A percentile compares a stretch with the other conserved stretches of the same genome.
Conservation (phyloP, 441 rosid species). For the Arabidopsis lyrata region DNA sequence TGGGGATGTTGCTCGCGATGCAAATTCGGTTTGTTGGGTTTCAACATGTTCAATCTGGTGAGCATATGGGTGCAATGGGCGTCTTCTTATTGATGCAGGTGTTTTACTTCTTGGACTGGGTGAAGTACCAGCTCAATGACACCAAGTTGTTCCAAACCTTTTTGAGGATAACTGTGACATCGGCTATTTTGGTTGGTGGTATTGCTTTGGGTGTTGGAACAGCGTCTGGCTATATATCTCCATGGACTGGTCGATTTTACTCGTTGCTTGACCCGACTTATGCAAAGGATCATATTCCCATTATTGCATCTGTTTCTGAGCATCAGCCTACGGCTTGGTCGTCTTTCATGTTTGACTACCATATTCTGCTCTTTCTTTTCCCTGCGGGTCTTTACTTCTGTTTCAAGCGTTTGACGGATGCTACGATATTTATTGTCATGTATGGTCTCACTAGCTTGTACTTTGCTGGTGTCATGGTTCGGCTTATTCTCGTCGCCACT, state of each 20-base stretch:
- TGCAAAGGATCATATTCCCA: conserved; percentile 97
- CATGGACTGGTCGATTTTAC: conserved; percentile 99
- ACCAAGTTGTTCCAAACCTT: conserved; percentile 84
- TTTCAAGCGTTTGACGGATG: conserved; percentile 96
- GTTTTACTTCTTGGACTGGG: conserved; percentile 94
- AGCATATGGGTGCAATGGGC: conserved; percentile 99
- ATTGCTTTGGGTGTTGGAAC: conserved; percentile 89
- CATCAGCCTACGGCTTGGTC: conserved; percentile 99
- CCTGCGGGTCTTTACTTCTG: conserved; percentile 99
- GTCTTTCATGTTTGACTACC: conserved; percentile 98
- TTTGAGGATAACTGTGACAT: conserved; percentile 82
- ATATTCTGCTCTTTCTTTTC: conserved; percentile 95
- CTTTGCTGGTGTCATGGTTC: conserved; percentile 99
- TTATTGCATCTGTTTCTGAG: conserved; percentile 98
- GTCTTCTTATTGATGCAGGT: conserved; percentile 98
- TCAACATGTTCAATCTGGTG: conserved; percentile 99
- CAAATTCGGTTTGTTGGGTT: conserved; percentile 98
- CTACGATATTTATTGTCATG: conserved; percentile 97
- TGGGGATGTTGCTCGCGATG: conserved; percentile 99
- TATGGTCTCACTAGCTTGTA: conserved; percentile 99
- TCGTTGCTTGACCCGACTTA: conserved; percentile 97
- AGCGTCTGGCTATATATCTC: conserved; percentile 97
- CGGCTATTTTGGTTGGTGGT: conserved; percentile 72
- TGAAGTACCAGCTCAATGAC: conserved; percentile 81
- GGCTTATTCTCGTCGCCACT: conserved; percentile 95